Percentiles rank a stretch among this genome's conserved stretches.
phyloP scores from a whole-genome alignment of 2,329 filamentous ascomycete genomes.

The Cercospora beticola region DNA sequence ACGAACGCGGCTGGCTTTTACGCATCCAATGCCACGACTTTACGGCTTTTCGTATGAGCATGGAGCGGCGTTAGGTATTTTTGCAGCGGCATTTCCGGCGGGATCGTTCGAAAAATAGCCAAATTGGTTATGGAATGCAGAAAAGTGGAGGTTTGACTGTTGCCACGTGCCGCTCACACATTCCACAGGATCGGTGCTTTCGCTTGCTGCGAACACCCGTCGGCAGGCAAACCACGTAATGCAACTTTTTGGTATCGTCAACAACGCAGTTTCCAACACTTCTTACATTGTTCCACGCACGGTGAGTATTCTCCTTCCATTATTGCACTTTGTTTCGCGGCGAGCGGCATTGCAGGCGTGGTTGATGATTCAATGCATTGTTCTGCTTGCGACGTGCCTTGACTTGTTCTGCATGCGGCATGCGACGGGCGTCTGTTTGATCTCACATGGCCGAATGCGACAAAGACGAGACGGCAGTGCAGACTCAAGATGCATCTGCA shows the following conservation, averaged over 20 bases:
- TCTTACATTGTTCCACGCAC: background rate
- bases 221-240: constrained; percentile 18
- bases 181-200: constrained; percentile 15
- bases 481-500: constrained; percentile 16
- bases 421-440: constrained; percentile 9
- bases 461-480: constrained; percentile 23
- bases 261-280: background rate
- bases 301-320: background rate
- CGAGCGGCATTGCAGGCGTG: background rate
- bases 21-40: constrained; percentile 4
- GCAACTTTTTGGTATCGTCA: constrained; percentile 4
- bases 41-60: constrained; percentile 7
- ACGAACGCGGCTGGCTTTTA: background rate
- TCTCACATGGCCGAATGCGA: constrained; percentile 25
- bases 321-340: background rate
- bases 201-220: constrained; percentile 19
- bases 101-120: constrained; percentile 1
- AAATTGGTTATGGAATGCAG: constrained; percentile 18
- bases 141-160: constrained; percentile 14
- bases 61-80: background rate
- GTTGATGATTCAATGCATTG: constrained; percentile 21
- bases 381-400: constrained; percentile 23
- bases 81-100: constrained; percentile 4
- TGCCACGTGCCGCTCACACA: constrained; percentile 24
- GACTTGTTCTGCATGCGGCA: constrained; percentile 22